Evolutionary conservation across 1,284 basidiomycete species (phyloP).

Genomic region (Vanrija sp.): DNA sequence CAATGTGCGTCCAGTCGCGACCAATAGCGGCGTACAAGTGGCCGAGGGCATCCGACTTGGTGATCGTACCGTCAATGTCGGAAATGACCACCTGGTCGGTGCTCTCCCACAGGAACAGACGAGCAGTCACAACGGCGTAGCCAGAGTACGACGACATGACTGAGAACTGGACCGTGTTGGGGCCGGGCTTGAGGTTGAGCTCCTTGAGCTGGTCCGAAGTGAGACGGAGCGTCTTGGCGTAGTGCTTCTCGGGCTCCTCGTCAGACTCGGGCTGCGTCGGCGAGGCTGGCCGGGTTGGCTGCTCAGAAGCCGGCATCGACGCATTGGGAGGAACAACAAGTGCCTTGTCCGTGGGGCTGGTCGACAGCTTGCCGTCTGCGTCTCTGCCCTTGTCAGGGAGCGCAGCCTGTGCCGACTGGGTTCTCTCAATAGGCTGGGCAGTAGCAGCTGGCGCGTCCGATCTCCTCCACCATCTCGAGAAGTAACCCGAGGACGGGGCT

Average conservation of each 20-base stretch:
- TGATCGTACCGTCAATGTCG: conserved; percentile 99
- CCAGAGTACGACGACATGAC: conserved; percentile 78
- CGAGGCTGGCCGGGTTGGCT: background rate
- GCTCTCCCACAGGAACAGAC: conserved; percentile 94
- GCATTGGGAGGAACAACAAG: too few species aligned
- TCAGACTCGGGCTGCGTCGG: conserved; percentile 1
- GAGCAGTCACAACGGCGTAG: conserved; percentile 78
- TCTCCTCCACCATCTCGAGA: conserved; percentile 45
- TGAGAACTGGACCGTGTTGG: conserved; percentile 91
- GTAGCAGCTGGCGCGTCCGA: conserved; percentile 13
- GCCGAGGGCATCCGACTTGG: conserved; percentile 97
- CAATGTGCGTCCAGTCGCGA: conserved; percentile 98
- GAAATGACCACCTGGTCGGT: conserved; percentile 88
- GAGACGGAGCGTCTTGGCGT: conserved; percentile 86
- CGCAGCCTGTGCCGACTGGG: conserved; percentile 5
- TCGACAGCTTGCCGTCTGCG: background rate
- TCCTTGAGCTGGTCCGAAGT: conserved; percentile 85
- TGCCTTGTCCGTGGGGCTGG: too few species aligned
- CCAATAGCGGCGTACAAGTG: conserved; percentile 99
- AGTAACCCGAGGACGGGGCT: conserved; percentile 34
- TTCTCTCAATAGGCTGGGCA: background rate
- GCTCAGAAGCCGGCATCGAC: too few species aligned
- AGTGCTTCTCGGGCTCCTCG: conserved; percentile 50
- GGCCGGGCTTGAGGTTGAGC: conserved; percentile 78
- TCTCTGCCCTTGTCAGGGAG: background rate